Percentiles rank a stretch among this genome's conserved stretches.
Evolutionary conservation across 768 basidiomycete species (phyloP).

Genomic region (Artomyces pyxidatus): DNA sequence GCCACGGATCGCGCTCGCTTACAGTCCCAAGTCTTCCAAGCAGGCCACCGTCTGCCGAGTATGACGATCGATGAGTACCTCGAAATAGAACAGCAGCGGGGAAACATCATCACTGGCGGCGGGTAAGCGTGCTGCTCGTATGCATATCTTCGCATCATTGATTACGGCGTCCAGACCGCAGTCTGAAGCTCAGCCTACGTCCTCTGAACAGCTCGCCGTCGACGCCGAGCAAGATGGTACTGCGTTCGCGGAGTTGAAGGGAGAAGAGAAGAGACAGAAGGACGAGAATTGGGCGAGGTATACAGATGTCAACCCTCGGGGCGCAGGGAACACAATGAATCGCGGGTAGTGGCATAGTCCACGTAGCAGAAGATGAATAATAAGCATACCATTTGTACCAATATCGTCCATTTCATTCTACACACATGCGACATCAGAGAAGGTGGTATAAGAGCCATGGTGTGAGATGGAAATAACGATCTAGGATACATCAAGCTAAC

Average conservation of each 20-base stretch:
- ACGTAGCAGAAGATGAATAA: background rate
- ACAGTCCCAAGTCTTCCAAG: constrained; percentile 75
- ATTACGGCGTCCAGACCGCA: constrained; percentile 6
- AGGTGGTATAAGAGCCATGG: too few species aligned
- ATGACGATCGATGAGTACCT: constrained; percentile 97
- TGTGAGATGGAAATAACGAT: constrained; percentile 2
- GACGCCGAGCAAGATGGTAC: constrained; percentile 86
- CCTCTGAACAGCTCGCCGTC: constrained; percentile 67
- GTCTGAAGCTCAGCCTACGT: constrained; percentile 47
- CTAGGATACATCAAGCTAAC: constrained; percentile 38
- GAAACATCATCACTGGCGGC: constrained; percentile 82
- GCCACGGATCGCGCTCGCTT: constrained; percentile 63
- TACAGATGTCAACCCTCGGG: constrained; percentile 78
- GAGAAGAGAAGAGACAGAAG: constrained; percentile 70
- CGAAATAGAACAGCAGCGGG: constrained; percentile 72
- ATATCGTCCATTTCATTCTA: too few species aligned
- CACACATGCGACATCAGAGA: too few species aligned
- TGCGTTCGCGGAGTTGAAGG: constrained; percentile 51
- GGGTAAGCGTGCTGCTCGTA: constrained; percentile 47
- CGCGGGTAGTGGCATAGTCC: constrained; percentile 47
- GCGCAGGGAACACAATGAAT: constrained; percentile 97
- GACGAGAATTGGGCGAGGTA: constrained; percentile 90
- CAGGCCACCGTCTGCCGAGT: constrained; percentile 78
- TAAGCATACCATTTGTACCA: too few species aligned
- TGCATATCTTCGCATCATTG: background rate